Base-by-base conservation (phyloP, 2,329 filamentous ascomycete genomes). In the Ophiostoma perfectum region DNA sequence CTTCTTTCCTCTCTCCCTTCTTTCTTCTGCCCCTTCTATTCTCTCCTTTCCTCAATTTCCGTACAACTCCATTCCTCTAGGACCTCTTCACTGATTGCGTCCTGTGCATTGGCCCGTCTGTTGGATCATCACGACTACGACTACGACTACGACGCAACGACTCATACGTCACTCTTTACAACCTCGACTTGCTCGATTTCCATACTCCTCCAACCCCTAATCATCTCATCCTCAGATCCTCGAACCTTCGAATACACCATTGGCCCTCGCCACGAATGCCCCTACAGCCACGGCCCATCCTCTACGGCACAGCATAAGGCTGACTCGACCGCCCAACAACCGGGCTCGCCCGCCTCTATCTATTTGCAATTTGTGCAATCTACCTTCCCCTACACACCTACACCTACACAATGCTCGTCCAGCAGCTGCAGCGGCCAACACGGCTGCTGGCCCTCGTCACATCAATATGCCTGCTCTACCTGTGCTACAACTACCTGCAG, bases 351-450 rank as follows among this genome's bases (percentile, higher is more conserved):
- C 49, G 49, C 49, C 49, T 55, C 27, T 12, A 55, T 55, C 18
- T 55, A 55, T 16, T 18, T 55, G 8, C 49, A 27, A 55, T 27
- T 18, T 55, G 49, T 27, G 12, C 49, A 36, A 2, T 9, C 18
- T 45, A 45, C 14, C 42, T 45, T 5, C 49, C 49, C 49, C 64
- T 36, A 39, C 55, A 42, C 8, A 47, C 12, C 4, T 27, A 27
- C 27, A 27, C 27, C 27, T 27, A n/a, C 9, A 49, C 52, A 49
- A 68, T 73, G 72, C 64, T 73, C 49, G 38, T 73, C 38, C 70
- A 71, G 18, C 69, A 70, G 41, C 64, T 72, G 38, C 71, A 73
- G 68, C 68, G 72, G 62, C 71, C 72, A 36, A 70, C 70, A 12
- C 70, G 72, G 70, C 68, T 73, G 55, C 65, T 72, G 58, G 71